phyloP scores from a whole-genome alignment of 2,329 filamentous ascomycete species.

The Colletotrichum sansevieriae region DNA sequence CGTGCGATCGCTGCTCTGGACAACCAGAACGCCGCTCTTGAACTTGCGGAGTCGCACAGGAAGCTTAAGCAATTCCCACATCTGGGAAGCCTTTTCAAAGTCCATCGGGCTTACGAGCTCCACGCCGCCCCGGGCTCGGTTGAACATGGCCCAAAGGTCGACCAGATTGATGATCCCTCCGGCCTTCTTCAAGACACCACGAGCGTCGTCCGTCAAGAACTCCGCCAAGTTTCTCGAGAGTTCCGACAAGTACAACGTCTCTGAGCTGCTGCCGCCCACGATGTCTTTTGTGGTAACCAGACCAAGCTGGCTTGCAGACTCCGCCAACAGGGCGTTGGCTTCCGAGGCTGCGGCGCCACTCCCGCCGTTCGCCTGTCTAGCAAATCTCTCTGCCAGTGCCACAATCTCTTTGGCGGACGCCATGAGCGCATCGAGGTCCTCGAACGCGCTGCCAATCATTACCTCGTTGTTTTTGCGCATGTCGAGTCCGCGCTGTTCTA shows the following conservation, averaged over 20 bases:
- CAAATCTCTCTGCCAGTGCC: slow-evolving; percentile 89
- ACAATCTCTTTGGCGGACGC: slow-evolving; percentile 97
- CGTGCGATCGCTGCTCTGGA: slow-evolving; percentile 87
- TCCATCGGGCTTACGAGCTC: slow-evolving; percentile 93
- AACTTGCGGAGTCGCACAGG: slow-evolving; percentile 90
- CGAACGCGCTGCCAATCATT: slow-evolving; percentile 93
- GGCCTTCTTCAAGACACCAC: slow-evolving; percentile 81
- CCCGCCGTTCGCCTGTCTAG: slow-evolving; percentile 73
- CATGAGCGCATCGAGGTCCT: slow-evolving; percentile 97
- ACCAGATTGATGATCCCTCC: slow-evolving; percentile 92
- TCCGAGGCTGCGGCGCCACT: slow-evolving; percentile 74
- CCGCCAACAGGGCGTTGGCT: slow-evolving; percentile 80
- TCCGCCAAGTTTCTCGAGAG: slow-evolving; percentile 87
- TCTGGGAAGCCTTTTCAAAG: slow-evolving; percentile 87
- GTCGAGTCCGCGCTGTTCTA: slow-evolving; percentile 87
- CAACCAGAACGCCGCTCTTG: slow-evolving; percentile 93
- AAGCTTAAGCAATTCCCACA: slow-evolving; percentile 90
- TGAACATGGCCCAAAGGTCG: slow-evolving; percentile 95
- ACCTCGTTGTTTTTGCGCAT: slow-evolving; percentile 93
- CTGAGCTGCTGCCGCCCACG: slow-evolving; percentile 78
- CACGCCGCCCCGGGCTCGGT: slow-evolving; percentile 90
- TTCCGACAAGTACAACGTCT: slow-evolving; percentile 90
- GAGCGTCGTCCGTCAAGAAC: slow-evolving; percentile 87
- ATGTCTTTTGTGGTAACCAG: slow-evolving; percentile 97
- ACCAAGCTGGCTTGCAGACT: slow-evolving; percentile 86